These are phyloP conservation scores for Choanephora cucurbitarum DNA, from an alignment of 371 early-diverging fungal species.

Conservation along the genomic window DNA sequence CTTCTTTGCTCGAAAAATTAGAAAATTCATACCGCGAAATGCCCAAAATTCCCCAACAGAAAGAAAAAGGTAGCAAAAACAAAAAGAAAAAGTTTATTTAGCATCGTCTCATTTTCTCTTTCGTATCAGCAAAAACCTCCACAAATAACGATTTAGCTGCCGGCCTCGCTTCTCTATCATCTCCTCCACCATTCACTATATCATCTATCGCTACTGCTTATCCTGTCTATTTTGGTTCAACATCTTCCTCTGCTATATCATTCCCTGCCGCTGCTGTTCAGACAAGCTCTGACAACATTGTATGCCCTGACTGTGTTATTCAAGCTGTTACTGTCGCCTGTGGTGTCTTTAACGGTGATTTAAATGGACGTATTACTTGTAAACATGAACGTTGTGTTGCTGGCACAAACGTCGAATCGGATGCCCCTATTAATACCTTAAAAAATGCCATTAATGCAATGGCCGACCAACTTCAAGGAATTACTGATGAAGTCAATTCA, in stretches of 20 bases:
- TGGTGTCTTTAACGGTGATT: slow-evolving; percentile 51
- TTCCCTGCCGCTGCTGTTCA: slow-evolving; percentile 32
- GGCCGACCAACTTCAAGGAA: slow-evolving; percentile 58
- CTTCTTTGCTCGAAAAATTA: slow-evolving; percentile 39
- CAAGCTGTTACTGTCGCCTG: slow-evolving; percentile 54
- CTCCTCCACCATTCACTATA: slow-evolving; percentile 35
- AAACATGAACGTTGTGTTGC: slow-evolving; percentile 36
- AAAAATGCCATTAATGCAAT: slow-evolving; percentile 68
- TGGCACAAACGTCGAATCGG: slow-evolving; percentile 30
- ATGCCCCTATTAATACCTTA: slow-evolving; percentile 46
- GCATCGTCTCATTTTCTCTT: not conserved
- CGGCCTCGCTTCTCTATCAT: slow-evolving; percentile 16
- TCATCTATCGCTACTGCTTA: slow-evolving; percentile 36
- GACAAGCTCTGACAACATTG: slow-evolving; percentile 37
- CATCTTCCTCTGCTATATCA: slow-evolving; percentile 30
- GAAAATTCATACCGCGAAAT: slow-evolving; percentile 31
- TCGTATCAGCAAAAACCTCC: slow-evolving; percentile 8
- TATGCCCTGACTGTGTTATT: slow-evolving; percentile 48
- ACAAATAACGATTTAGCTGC: slow-evolving; percentile 15
- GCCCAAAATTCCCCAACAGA: slow-evolving; percentile 20
- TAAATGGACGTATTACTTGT: slow-evolving; percentile 49
- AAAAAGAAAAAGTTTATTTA: not conserved
- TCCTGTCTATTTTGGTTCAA: slow-evolving; percentile 34
- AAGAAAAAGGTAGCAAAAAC: slow-evolving; percentile 36
- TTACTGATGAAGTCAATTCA: slow-evolving; percentile 60